Conservation (phyloP, 352 stramenopile genomes). For the Globisporangium radiosum region DNA sequence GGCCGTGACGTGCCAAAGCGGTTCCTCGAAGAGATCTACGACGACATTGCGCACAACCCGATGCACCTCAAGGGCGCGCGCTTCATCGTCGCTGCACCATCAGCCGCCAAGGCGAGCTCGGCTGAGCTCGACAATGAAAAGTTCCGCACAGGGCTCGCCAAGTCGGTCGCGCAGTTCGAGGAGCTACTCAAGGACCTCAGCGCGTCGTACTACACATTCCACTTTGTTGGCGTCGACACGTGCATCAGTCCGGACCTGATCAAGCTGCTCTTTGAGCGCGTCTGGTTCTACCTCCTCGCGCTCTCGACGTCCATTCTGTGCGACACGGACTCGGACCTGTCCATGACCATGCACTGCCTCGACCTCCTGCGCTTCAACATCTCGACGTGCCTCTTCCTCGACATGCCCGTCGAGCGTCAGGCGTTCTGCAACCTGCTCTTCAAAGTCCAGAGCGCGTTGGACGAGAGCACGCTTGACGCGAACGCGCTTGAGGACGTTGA, state of each 20-base stretch:
- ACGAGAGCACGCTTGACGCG: conserved; percentile 17
- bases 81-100: conserved; percentile 29
- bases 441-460: conserved; percentile 65
- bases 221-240: conserved; percentile 88
- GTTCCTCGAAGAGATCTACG: conserved; percentile 95
- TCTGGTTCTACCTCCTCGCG: conserved; percentile 94
- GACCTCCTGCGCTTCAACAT: conserved; percentile 78
- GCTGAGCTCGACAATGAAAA: conserved; percentile 73
- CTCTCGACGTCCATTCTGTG: conserved; percentile 80
- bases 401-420: conserved; percentile 65
- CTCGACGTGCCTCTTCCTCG: conserved; percentile 78
- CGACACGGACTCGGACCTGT: conserved; percentile 71
- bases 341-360: conserved; percentile 73
- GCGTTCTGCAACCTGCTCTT: conserved; percentile 69
- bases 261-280: conserved; percentile 88
- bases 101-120: conserved; percentile 34
- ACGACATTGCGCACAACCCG: conserved; percentile 89
- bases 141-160: conserved; percentile 54
- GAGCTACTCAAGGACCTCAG: conserved; percentile 83
- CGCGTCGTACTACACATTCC: conserved; percentile 80
- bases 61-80: conserved; percentile 89
- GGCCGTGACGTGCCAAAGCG: conserved; percentile 85
- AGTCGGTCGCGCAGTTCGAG: conserved; percentile 74
- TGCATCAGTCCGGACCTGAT: conserved; percentile 88
- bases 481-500: background rate